phyloP scores from a whole-genome alignment of 1,284 basidiomycete genomes.

The Tilletiopsis washingtonensis region DNA sequence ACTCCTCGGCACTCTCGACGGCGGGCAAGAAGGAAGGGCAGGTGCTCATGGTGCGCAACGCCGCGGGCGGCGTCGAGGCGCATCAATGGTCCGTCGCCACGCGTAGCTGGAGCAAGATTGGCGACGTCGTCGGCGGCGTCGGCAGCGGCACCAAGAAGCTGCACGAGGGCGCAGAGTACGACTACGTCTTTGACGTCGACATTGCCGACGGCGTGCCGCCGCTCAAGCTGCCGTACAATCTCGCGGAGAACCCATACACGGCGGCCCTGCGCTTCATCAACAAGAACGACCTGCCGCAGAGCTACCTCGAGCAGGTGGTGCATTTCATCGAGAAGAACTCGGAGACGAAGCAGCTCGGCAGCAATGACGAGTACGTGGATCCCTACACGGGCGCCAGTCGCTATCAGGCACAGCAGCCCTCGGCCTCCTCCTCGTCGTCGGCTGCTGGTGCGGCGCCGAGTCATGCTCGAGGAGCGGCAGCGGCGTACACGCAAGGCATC shows the following conservation, averaged over 20 bases:
- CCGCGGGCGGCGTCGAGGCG: conserved; percentile 27
- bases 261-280: conserved; percentile 85
- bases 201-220: conserved; percentile 85
- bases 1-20: conserved; percentile 65
- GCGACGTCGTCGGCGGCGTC: conserved; percentile 89
- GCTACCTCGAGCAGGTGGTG: conserved; percentile 83
- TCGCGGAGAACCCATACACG: conserved; percentile 72
- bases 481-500: conserved; percentile 50
- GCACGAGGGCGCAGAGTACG: conserved; percentile 81
- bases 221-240: conserved; percentile 86
- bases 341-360: conserved; percentile 59
- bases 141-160: conserved; percentile 78
- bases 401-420: conserved; percentile 52
- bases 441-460: conserved; percentile 22
- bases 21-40: conserved; percentile 82
- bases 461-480: conserved; percentile 43
- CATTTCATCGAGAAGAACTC: conserved; percentile 91
- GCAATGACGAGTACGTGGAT: conserved; percentile 63
- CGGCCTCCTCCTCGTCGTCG: background rate
- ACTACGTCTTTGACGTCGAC: conserved; percentile 98
- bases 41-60: conserved; percentile 62
- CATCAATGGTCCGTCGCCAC: conserved; percentile 63
- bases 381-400: conserved; percentile 77
- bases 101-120: conserved; percentile 79
- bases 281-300: conserved; percentile 70